Base-by-base conservation (phyloP, 1,284 basidiomycete species). In the Apiotrichum brassicae region DNA sequence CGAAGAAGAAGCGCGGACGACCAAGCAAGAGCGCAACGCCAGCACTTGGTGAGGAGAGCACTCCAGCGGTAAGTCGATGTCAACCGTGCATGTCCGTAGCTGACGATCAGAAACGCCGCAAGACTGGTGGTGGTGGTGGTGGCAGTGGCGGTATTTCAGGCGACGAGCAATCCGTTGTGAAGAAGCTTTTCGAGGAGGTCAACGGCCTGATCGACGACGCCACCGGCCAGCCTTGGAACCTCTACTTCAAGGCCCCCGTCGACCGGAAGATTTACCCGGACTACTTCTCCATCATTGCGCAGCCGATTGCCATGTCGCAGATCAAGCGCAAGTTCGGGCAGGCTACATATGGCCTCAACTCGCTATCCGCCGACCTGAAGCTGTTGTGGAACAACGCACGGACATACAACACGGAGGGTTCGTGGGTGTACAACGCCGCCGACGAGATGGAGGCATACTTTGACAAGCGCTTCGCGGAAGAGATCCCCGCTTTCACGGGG, bases 341-440 rank as follows among this genome's bases (percentile, higher is more conserved):
- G 51, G 79, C 80, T 33, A 89, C 92, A 77, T 88, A 88, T 74
- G 82, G 76, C 37, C 82, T 92, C 37, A 75, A 80, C 30, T 76
- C 79, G 43, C 92, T 85, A 76, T 79, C 80, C 46, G 81, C 82
- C 43, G 93, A 97, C 73, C 89, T 89, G 60, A 69, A 75, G 55
- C 79, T 91, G 44, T 91, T 97, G 85, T 94, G 94, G 72, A 79
- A 82, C 68, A 98, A 98, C 66, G 93, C 94, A 5, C 82, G 86
- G 64, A 86, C 82, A 35, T 94, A 91, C 76, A 88, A 93, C 71
- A 46, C 66, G 48, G 66, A 70, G 46, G 71, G 63, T 2, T 90
- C 87, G 0, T 86, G 88, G 84, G 92, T 97, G 25, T 95, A 91
- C 75, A 79, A 87, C 58, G 91, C 97, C 58, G 92, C 94, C 2